Percentiles rank a stretch among this genome's conserved stretches.
These are phyloP conservation scores for Neofusicoccum umdonicola DNA, from an alignment of 2,329 filamentous ascomycete genomes.

Conservation along the genomic window DNA sequence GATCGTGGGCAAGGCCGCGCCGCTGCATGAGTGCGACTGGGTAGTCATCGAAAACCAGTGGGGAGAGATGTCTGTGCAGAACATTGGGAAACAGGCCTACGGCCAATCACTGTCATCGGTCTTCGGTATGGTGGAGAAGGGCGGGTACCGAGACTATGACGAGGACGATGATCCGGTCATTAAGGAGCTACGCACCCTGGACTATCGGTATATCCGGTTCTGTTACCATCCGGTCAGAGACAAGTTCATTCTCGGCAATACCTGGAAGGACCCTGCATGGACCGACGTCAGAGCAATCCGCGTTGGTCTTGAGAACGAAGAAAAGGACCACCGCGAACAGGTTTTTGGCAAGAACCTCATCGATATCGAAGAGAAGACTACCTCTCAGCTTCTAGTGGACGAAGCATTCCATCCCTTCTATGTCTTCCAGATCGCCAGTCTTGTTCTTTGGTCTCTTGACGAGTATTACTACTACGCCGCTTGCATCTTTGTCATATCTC, in stretches of 20 bases:
- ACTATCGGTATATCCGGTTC: slow-evolving; percentile 93
- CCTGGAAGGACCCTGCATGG: slow-evolving; percentile 95
- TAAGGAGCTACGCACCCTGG: slow-evolving; percentile 70
- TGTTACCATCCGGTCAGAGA: slow-evolving; percentile 87
- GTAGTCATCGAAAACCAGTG: slow-evolving; percentile 97
- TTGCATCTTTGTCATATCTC: slow-evolving; percentile 92
- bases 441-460: slow-evolving; percentile 91
- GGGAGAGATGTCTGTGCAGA: slow-evolving; percentile 82
- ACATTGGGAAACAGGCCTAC: slow-evolving; percentile 60
- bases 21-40: slow-evolving; percentile 79
- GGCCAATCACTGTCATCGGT: slow-evolving; percentile 63
- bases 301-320: slow-evolving; percentile 80
- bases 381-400: slow-evolving; percentile 79
- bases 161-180: slow-evolving; percentile 75
- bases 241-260: slow-evolving; percentile 80
- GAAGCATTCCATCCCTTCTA: slow-evolving; percentile 99
- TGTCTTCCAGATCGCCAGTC: slow-evolving; percentile 92
- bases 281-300: slow-evolving; percentile 72
- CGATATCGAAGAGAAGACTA: slow-evolving; percentile 87
- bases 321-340: slow-evolving; percentile 75
- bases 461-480: slow-evolving; percentile 97
- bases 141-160: slow-evolving; percentile 63
- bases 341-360: slow-evolving; percentile 91
- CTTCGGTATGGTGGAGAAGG: slow-evolving; percentile 67
- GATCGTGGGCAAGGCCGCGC: slow-evolving; percentile 66